Conservation (phyloP, 2,329 filamentous ascomycete genomes). For the Lachnellula hyalina region DNA sequence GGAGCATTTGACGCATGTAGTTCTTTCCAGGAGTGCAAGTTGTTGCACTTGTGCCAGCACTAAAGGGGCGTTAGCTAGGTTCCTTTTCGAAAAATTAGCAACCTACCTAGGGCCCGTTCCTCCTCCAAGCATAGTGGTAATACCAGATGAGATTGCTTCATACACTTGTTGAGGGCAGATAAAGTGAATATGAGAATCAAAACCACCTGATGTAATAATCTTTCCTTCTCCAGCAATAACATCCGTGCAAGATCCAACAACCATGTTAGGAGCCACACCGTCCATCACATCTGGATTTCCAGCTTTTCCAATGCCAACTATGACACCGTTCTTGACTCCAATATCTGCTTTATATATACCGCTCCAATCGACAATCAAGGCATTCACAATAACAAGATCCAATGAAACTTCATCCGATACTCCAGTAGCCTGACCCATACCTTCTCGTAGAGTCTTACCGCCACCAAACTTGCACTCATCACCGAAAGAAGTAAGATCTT, state of each 20-base stretch:
- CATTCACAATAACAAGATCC: slow-evolving; percentile 85
- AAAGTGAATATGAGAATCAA: slow-evolving; percentile 89
- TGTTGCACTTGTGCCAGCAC: slow-evolving; percentile 83
- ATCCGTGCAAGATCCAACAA: slow-evolving; percentile 85
- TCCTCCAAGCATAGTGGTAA: slow-evolving; percentile 87
- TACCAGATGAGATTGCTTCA: slow-evolving; percentile 76
- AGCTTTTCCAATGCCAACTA: slow-evolving; percentile 87
- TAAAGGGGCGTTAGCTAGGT: slow-evolving; percentile 30
- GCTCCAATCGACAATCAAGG: slow-evolving; percentile 81
- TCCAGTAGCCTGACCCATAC: slow-evolving; percentile 89
- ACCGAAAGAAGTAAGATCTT: slow-evolving; percentile 76
- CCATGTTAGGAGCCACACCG: slow-evolving; percentile 69
- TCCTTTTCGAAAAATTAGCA: not conserved
- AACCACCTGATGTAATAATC: slow-evolving; percentile 84
- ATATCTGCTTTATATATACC: slow-evolving; percentile 98
- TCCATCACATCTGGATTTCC: slow-evolving; percentile 98
- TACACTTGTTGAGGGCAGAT: slow-evolving; percentile 90
- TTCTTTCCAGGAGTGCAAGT: slow-evolving; percentile 86
- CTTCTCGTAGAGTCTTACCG: slow-evolving; percentile 87
- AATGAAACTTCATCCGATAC: slow-evolving; percentile 65
- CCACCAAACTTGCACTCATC: slow-evolving; percentile 96
- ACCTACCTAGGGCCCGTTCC: slow-evolving; percentile 79
- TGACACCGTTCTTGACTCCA: slow-evolving; percentile 80
- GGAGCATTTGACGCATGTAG: slow-evolving; percentile 83
- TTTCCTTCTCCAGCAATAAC: slow-evolving; percentile 86